Percentiles rank a stretch among this genome's conserved stretches.
These are phyloP conservation scores for Emiliania huxleyi DNA, from an alignment of 78 protist genomes.

Conservation along the genomic window DNA sequence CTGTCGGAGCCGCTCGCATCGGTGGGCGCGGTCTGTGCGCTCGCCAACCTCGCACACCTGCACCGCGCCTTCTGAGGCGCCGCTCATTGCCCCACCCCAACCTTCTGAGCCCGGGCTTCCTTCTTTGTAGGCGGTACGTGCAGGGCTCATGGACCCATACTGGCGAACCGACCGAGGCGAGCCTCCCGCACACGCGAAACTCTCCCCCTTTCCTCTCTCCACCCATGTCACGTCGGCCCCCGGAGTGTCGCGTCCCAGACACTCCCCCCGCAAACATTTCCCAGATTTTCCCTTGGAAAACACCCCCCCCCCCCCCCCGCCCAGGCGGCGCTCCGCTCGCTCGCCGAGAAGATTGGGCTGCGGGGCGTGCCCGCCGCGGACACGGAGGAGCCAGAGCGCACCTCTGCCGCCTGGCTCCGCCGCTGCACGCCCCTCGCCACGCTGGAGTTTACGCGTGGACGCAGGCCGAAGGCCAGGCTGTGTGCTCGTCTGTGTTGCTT, in stretches of 20 bases:
- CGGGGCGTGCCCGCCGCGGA: not conserved
- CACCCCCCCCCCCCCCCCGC: too few relatives aligned
- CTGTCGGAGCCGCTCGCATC: not conserved
- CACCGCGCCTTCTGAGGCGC: too few relatives aligned
- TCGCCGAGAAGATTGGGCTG: slow-evolving; percentile 61
- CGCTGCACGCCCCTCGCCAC: not conserved
- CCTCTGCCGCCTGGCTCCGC: not conserved
- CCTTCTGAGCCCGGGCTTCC: too few relatives aligned
- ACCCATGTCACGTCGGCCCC: too few relatives aligned
- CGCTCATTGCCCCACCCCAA: too few relatives aligned
- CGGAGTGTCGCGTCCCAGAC: too few relatives aligned
- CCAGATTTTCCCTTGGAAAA: too few relatives aligned
- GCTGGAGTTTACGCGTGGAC: slow-evolving; percentile 72
- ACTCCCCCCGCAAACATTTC: too few relatives aligned
- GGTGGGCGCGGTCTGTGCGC: not conserved
- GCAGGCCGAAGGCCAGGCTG: slow-evolving; percentile 68
- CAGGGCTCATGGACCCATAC: not conserved
- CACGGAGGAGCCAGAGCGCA: not conserved
- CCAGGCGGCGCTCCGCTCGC: slow-evolving; percentile 61
- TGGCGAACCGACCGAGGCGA: slow-evolving; percentile 69
- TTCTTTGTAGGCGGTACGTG: too few relatives aligned
- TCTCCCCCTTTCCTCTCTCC: too few relatives aligned
- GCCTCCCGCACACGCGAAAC: too few relatives aligned
- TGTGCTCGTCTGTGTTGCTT: too few relatives aligned
- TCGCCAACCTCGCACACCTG: slow-evolving; percentile 4